Base-by-base conservation (phyloP, 371 early-diverging fungal species). In the Mucor circinelloides region DNA sequence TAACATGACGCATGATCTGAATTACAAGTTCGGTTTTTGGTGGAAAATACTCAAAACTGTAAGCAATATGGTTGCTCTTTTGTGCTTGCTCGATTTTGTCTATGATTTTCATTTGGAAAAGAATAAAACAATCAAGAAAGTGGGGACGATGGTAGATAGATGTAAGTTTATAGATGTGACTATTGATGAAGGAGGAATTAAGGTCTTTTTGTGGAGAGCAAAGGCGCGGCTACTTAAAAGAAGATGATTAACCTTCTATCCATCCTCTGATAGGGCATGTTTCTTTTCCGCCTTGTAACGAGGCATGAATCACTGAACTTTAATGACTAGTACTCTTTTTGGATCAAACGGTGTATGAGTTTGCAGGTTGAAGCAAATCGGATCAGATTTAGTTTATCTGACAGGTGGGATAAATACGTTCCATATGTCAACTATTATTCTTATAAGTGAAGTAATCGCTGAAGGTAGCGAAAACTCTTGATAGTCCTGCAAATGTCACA, bases 21-120 rank as follows among this genome's bases (percentile, higher is more conserved):
- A 46, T 67, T 89, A 90, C 93, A 73, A 92, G 89, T 64, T 93
- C 92, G 17, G 99, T 98, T 80, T 97, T 98, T 62, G 99, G 99
- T 25, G 99, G 99, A 69, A 97, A 98, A 81, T 89, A 98, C 85
- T 98, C 99, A 76, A 98, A 94, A 21, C 97, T 97, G 81, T 91
- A 94, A 58, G 75, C 82, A 44, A 87, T 73, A 23, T 66, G 70
- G 3, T 71, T 60, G 5, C 75, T 72, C 58, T 73, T 69, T 40
- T 73, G 74, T 9, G 78, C 79, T 30, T 77, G 69, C 48, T 83
- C 40, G 5, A 76, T 56, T 32, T 88, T 85, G 59, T 89, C 88
- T 7, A 80, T 74, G 46, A 92, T 83, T 75, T 86, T 90, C 93
- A 92, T 92, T 40, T 38, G 21, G 34, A 63, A 55, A 44, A 59